Conservation (phyloP, 169 alveolate genomes). For the Plasmodium coatneyi region DNA sequence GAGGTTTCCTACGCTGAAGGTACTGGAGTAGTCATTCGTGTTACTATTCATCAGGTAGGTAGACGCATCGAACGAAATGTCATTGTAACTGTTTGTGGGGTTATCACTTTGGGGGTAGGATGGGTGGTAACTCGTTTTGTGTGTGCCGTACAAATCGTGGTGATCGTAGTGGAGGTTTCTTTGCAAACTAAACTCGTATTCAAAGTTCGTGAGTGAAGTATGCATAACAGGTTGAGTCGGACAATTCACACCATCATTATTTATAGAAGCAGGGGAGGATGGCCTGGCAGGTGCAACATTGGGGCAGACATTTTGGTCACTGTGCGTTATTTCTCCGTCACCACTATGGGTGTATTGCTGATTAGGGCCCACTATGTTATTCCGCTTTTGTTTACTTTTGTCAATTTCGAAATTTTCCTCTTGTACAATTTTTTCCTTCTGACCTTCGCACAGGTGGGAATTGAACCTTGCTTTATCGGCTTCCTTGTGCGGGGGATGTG, state of each 20-base stretch:
- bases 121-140: not conserved
- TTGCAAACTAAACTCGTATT: not conserved
- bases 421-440: not conserved
- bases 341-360: not conserved
- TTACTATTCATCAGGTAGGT: slow-evolving; percentile 12
- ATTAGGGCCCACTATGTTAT: not conserved
- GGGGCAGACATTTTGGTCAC: not conserved
- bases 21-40: not conserved
- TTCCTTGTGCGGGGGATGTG: not conserved
- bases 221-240: not conserved
- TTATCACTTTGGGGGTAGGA: slow-evolving; percentile 2
- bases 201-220: not conserved
- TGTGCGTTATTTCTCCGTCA: not conserved
- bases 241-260: not conserved
- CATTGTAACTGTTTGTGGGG: not conserved
- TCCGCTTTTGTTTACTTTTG: not conserved
- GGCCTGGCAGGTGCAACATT: not conserved
- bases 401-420: not conserved
- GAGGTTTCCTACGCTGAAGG: not conserved
- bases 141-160: not conserved
- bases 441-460: not conserved
- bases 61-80: not conserved
- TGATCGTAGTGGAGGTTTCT: not conserved
- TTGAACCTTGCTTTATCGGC: not conserved
- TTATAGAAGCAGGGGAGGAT: not conserved